Evolutionary conservation across 2,329 filamentous ascomycete species (phyloP).

Genomic region (Fusarium anguioides): DNA sequence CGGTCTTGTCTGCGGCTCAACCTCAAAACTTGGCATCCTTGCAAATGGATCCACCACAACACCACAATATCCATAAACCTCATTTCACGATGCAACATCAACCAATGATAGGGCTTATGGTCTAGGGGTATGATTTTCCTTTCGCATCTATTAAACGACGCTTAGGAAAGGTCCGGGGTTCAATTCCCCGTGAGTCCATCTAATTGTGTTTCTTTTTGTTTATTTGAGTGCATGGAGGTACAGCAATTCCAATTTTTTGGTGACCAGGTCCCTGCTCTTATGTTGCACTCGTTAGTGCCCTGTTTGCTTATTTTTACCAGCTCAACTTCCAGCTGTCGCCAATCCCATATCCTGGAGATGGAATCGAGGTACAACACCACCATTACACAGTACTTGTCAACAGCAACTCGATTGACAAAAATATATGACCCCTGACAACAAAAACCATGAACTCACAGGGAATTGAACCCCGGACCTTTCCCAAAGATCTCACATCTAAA

Average conservation of each 20-base stretch:
- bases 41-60: no score
- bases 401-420: neutral
- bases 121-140: constrained; percentile 35
- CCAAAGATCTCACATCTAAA: constrained; percentile 3
- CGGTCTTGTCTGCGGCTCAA: no score
- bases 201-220: neutral
- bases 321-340: no score
- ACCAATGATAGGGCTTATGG: constrained; percentile 26
- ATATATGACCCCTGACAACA: fast-evolving
- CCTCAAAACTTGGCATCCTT: no score
- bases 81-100: neutral
- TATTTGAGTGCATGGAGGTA: no score
- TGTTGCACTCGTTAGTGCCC: no score
- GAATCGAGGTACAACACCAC: no score
- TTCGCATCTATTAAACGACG: constrained; percentile 19
- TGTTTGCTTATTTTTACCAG: no score
- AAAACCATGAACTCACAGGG: constrained; percentile 30
- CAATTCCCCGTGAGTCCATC: constrained; percentile 33
- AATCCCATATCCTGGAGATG: no score
- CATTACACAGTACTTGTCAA: no score
- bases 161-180: constrained; percentile 32
- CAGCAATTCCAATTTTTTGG: no score
- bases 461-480: constrained; percentile 35
- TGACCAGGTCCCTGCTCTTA: no score
- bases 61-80: neutral